These are phyloP conservation scores for Cyclaneusma minus DNA, from an alignment of 2,329 filamentous ascomycete species.

Conservation along the genomic window DNA sequence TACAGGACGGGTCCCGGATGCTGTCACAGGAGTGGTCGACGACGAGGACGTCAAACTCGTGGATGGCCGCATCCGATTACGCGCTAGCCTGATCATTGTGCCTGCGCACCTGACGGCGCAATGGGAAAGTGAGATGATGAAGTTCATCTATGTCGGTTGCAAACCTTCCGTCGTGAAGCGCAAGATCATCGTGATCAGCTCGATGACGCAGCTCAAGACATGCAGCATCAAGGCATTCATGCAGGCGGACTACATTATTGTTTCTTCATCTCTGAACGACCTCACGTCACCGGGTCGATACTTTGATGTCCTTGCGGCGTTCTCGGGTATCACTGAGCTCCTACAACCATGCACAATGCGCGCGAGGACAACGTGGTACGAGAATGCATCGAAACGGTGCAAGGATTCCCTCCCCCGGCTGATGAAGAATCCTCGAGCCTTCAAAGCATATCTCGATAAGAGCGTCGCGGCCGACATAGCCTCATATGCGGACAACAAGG, in stretches of 20 bases:
- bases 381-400: slow-evolving; percentile 25
- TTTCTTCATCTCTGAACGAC: slow-evolving; percentile 34
- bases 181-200: slow-evolving; percentile 28
- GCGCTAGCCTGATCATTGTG: slow-evolving; percentile 44
- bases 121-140: slow-evolving; percentile 38
- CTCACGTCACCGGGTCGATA: too few relatives aligned
- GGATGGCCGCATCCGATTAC: too few relatives aligned
- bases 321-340: slow-evolving; percentile 24
- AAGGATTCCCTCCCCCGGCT: slow-evolving; percentile 18
- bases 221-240: slow-evolving; percentile 27
- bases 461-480: slow-evolving; percentile 12
- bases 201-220: slow-evolving; percentile 21
- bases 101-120: slow-evolving; percentile 38
- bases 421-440: slow-evolving; percentile 2
- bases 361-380: slow-evolving; percentile 34
- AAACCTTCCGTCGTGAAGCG: too few relatives aligned
- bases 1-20: not conserved
- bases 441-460: slow-evolving; percentile 18
- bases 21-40: slow-evolving; percentile 6
- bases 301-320: slow-evolving; percentile 35
- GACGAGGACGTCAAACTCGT: too few relatives aligned
- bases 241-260: slow-evolving; percentile 36
- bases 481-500: slow-evolving; percentile 2
- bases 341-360: slow-evolving; percentile 22
- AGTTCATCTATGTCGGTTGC: slow-evolving; percentile 25